These are phyloP conservation scores for Pontederia crassipes DNA, from an alignment of 176 grass and related monocot genomes.

Conservation along the genomic window DNA sequence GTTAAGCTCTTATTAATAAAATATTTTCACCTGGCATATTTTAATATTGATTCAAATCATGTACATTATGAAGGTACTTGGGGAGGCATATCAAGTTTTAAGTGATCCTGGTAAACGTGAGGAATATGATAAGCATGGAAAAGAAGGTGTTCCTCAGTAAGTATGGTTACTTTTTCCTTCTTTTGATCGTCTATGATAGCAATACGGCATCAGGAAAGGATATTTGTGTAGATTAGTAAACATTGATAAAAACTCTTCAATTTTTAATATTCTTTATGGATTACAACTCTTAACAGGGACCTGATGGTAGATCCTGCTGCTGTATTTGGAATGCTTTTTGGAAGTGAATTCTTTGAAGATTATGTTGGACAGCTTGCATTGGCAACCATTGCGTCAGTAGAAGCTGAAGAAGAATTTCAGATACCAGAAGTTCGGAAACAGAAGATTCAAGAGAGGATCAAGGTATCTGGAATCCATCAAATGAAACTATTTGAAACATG, in stretches of 20 bases:
- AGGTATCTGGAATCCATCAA: constrained; percentile 27
- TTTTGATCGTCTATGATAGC: background rate
- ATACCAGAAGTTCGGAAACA: constrained; percentile 39
- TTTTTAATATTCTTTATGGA: background rate
- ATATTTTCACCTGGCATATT: background rate
- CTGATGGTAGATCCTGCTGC: constrained; percentile 79
- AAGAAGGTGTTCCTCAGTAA: constrained; percentile 78
- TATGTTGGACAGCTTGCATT: constrained; percentile 93
- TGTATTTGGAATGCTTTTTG: constrained; percentile 98
- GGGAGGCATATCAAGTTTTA: constrained; percentile 91
- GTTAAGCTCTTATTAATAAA: too few species aligned
- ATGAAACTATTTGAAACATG: too few species aligned
- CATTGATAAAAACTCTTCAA: background rate
- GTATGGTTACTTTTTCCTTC: background rate
- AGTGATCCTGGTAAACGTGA: constrained; percentile 73
- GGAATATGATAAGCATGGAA: constrained; percentile 71
- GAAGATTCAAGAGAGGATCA: constrained; percentile 86
- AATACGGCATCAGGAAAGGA: background rate
- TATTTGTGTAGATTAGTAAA: background rate
- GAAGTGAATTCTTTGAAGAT: constrained; percentile 97
- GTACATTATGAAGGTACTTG: constrained; percentile 48
- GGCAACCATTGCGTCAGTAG: constrained; percentile 69
- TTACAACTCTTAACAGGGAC: constrained; percentile 39
- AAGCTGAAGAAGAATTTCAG: constrained; percentile 54
- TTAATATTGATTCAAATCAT: constrained; percentile 9